These are phyloP conservation scores for Annulohypoxylon bovei DNA, from an alignment of 495 filamentous ascomycete species.

Conservation along the genomic window DNA sequence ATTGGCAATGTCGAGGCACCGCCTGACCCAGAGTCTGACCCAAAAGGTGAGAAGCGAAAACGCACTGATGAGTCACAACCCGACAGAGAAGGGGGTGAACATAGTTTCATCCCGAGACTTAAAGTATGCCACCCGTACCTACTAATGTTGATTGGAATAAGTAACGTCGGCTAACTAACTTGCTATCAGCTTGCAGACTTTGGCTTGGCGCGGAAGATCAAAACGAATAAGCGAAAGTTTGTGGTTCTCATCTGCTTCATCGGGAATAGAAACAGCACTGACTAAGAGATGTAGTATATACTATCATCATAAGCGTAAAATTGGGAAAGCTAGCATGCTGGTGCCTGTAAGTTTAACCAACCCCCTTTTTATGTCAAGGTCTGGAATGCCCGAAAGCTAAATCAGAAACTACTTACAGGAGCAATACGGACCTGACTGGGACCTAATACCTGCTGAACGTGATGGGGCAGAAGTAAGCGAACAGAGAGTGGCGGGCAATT, in stretches of 20 bases:
- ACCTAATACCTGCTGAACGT: neutral
- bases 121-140: slow-evolving; percentile 11
- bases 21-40: neutral
- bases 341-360: slow-evolving; percentile 31
- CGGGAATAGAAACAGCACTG: neutral
- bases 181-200: slow-evolving; percentile 36
- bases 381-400: neutral
- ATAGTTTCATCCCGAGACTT: slow-evolving; percentile 13
- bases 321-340: slow-evolving; percentile 3
- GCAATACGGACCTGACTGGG: slow-evolving; percentile 31
- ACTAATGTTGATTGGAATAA: neutral
- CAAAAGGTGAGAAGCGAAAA: too few species aligned
- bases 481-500: slow-evolving; percentile 9
- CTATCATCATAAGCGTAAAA: neutral
- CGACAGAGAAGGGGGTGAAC: neutral
- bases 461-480: slow-evolving; percentile 8
- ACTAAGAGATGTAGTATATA: slow-evolving; percentile 10
- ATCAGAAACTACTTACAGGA: slow-evolving; percentile 8
- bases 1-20: slow-evolving; percentile 8
- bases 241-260: neutral
- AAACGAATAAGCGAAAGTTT: slow-evolving; percentile 28
- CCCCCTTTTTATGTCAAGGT: neutral
- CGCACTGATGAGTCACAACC: neutral
- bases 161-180: slow-evolving; percentile 1
- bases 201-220: slow-evolving; percentile 10